These are phyloP conservation scores for Sporothrix pseudoabietina DNA, from an alignment of 2,329 filamentous ascomycete species.

Conservation along the genomic window DNA sequence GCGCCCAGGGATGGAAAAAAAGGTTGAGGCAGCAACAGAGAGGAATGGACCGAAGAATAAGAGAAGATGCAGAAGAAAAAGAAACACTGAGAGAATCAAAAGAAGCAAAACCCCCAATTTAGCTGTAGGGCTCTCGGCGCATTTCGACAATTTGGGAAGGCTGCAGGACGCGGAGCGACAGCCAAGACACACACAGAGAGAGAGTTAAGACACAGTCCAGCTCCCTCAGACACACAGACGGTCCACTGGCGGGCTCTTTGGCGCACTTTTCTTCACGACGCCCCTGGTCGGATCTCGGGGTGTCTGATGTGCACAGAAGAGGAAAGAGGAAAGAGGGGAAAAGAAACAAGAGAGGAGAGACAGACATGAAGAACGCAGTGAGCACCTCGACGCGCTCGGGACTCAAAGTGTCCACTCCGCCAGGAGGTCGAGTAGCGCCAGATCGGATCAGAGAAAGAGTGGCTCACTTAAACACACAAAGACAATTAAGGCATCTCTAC, in stretches of 20 bases:
- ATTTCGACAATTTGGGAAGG: neutral
- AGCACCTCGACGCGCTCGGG: neutral
- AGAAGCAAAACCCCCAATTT: neutral
- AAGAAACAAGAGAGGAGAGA: neutral
- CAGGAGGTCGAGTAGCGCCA: conserved; percentile 14
- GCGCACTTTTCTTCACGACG: conserved; percentile 19
- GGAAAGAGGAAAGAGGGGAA: neutral
- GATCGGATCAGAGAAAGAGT: neutral
- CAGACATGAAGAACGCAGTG: conserved; percentile 3
- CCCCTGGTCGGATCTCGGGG: neutral
- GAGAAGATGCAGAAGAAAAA: neutral
- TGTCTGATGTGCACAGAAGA: conserved; percentile 2
- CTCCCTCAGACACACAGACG: conserved; percentile 21
- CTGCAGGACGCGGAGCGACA: neutral
- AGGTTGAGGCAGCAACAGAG: conserved; percentile 9
- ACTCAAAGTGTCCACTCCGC: neutral
- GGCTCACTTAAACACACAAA: neutral
- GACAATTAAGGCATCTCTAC: conserved; percentile 16
- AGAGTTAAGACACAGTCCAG: neutral
- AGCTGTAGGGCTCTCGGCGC: neutral
- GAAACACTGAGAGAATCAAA: neutral
- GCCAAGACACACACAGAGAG: neutral
- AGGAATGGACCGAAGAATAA: neutral
- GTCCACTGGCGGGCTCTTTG: conserved; percentile 11
- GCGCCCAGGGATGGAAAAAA: neutral